These are phyloP conservation scores for Starmera dryadoides DNA, from an alignment of 805 yeast species.

Conservation along the genomic window DNA sequence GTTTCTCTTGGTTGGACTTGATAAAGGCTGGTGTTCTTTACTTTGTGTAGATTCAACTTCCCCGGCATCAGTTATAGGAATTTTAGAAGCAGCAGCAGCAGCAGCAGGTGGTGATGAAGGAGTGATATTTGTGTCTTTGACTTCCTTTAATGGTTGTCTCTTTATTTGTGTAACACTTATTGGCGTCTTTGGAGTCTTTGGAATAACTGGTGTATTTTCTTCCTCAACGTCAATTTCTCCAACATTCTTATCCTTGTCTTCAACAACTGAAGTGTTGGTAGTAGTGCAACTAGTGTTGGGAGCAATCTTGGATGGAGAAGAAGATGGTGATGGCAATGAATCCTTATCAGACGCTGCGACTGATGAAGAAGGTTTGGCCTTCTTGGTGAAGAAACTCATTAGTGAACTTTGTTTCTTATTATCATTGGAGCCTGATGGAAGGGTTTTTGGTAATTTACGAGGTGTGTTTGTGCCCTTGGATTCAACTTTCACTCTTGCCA, in stretches of 20 bases:
- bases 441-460: not conserved
- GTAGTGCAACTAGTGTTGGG: not conserved
- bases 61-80: not conserved
- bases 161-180: not conserved
- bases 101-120: not conserved
- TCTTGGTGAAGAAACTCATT: conserved; percentile 9
- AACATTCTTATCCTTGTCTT: not conserved
- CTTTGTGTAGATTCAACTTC: not conserved
- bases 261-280: not conserved
- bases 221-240: not conserved
- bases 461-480: not conserved
- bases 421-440: not conserved
- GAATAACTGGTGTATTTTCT: not conserved
- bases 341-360: conserved; percentile 1
- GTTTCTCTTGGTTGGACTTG: conserved; percentile 14
- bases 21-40: conserved; percentile 2
- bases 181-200: conserved; percentile 1
- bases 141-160: not conserved
- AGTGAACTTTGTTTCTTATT: conserved; percentile 8
- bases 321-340: conserved; percentile 3
- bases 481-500: not conserved
- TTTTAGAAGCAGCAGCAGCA: not conserved
- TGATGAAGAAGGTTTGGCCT: not conserved
- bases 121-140: not conserved
- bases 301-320: conserved; percentile 4